Evolutionary conservation across 2,329 filamentous ascomycete species (phyloP).

Genomic region (Hawksworthiomyces lignivorus): DNA sequence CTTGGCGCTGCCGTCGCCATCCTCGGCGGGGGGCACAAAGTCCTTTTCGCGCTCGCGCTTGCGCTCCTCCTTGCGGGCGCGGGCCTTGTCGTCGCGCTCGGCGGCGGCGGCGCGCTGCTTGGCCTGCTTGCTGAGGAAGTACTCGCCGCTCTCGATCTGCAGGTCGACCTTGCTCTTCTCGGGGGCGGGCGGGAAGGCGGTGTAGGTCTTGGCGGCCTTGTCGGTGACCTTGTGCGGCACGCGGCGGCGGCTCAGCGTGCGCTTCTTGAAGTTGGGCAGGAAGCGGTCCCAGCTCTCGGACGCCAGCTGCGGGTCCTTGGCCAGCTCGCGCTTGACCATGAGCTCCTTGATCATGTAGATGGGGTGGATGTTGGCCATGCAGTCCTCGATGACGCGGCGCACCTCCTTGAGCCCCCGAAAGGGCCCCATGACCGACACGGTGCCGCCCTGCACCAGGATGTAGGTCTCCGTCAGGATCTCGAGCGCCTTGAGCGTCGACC

Average conservation of each 20-base stretch:
- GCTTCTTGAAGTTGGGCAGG: conserved; percentile 94
- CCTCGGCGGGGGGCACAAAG: conserved; percentile 80
- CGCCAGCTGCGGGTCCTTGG: conserved; percentile 72
- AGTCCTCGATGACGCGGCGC: conserved; percentile 82
- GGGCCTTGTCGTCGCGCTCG: conserved; percentile 76
- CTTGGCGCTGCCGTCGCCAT: conserved; percentile 54
- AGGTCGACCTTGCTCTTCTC: conserved; percentile 99
- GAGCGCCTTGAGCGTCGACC: conserved; percentile 86
- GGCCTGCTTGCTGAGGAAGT: conserved; percentile 87
- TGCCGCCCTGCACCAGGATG: conserved; percentile 94
- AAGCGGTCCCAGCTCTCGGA: conserved; percentile 94
- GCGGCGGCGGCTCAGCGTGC: conserved; percentile 74
- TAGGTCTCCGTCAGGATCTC: conserved; percentile 88
- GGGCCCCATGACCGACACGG: conserved; percentile 79
- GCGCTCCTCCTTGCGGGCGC: conserved; percentile 81
- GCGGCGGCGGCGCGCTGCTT: conserved; percentile 78
- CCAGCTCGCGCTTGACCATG: conserved; percentile 76
- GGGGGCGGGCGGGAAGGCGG: conserved; percentile 90
- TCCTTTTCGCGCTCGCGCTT: conserved; percentile 76
- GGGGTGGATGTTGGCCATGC: conserved; percentile 94
- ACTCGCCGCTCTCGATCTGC: conserved; percentile 97
- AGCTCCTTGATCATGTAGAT: conserved; percentile 74
- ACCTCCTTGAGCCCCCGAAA: conserved; percentile 93
- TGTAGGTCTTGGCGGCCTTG: conserved; percentile 91
- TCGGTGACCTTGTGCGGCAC: conserved; percentile 81